Percentiles rank a stretch among this genome's conserved stretches.
Evolutionary conservation across 129 eudicot species (phyloP).

Genomic region (Pseudognaphalium luteoalbum): DNA sequence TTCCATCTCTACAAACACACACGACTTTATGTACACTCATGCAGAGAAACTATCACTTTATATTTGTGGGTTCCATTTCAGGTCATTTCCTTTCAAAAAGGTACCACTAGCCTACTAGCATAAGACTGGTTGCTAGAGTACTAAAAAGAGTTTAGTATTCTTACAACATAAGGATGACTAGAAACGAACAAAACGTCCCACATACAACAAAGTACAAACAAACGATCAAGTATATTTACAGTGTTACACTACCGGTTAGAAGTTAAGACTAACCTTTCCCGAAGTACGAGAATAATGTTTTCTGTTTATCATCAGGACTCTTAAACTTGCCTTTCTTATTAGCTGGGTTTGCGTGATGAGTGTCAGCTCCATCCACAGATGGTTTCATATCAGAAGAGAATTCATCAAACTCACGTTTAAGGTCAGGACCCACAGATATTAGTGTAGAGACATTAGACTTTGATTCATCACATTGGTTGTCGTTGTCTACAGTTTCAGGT

Average conservation of each 20-base stretch:
- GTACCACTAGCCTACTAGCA: constrained; percentile 3
- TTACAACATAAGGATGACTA: constrained; percentile 23
- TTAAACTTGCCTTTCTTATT: constrained; percentile 52
- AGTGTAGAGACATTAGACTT: constrained; percentile 19
- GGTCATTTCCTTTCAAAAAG: constrained; percentile 7
- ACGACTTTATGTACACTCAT: not conserved
- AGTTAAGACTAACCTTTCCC: constrained; percentile 44
- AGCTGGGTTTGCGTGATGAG: constrained; percentile 27
- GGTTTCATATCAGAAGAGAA: constrained; percentile 31
- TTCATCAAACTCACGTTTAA: constrained; percentile 40
- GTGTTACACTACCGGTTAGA: not conserved
- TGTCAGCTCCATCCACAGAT: constrained; percentile 24
- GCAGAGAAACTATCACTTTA: not conserved
- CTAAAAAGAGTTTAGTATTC: not conserved
- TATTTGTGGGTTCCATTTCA: not conserved
- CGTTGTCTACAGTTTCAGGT: constrained; percentile 31
- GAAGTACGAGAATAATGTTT: constrained; percentile 68
- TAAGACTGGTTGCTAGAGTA: not conserved
- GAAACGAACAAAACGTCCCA: not conserved
- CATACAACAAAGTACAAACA: constrained; percentile 3
- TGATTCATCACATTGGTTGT: constrained; percentile 26
- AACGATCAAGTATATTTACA: constrained; percentile 16
- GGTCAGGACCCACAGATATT: not conserved
- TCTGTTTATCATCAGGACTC: constrained; percentile 55
- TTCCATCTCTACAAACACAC: not conserved